A percentile compares a stretch with the other conserved stretches of the same genome.
Evolutionary conservation across 306 rosid genomes (phyloP).

Genomic region (Luffa acutangula): DNA sequence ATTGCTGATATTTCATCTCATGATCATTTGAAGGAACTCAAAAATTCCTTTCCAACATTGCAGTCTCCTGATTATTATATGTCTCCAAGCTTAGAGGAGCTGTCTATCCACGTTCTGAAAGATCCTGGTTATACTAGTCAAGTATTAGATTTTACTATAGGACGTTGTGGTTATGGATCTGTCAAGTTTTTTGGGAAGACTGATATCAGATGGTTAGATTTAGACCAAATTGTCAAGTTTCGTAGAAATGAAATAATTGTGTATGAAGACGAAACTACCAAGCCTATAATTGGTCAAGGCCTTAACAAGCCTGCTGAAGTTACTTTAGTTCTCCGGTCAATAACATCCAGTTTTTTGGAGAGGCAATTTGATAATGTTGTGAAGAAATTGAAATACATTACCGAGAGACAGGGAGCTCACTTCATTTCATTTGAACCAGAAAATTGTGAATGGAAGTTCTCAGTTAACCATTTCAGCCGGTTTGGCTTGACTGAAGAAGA

Average conservation of each 20-base stretch:
- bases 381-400: conserved; percentile 37
- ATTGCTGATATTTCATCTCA: conserved; percentile 7
- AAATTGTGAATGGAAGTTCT: conserved; percentile 73
- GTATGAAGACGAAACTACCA: conserved; percentile 53
- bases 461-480: conserved; percentile 84
- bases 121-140: conserved; percentile 65
- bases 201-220: conserved; percentile 51
- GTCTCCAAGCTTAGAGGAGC: conserved; percentile 52
- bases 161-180: conserved; percentile 69
- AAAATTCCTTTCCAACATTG: conserved; percentile 39
- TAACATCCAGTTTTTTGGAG: conserved; percentile 22
- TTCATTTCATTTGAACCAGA: conserved; percentile 59
- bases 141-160: conserved; percentile 62
- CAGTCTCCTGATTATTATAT: conserved; percentile 39
- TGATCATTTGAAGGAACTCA: conserved; percentile 22
- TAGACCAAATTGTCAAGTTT: conserved; percentile 53
- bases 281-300: conserved; percentile 68
- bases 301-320: conserved; percentile 96
- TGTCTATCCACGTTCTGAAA: conserved; percentile 26
- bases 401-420: conserved; percentile 59
- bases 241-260: conserved; percentile 63
- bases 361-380: conserved; percentile 21
- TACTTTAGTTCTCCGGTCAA: conserved; percentile 42
- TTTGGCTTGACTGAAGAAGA: conserved; percentile 84
- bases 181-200: conserved; percentile 56